These are phyloP conservation scores for Eucalyptus grandis DNA, from an alignment of 345 rosid species.

Conservation along the genomic window DNA sequence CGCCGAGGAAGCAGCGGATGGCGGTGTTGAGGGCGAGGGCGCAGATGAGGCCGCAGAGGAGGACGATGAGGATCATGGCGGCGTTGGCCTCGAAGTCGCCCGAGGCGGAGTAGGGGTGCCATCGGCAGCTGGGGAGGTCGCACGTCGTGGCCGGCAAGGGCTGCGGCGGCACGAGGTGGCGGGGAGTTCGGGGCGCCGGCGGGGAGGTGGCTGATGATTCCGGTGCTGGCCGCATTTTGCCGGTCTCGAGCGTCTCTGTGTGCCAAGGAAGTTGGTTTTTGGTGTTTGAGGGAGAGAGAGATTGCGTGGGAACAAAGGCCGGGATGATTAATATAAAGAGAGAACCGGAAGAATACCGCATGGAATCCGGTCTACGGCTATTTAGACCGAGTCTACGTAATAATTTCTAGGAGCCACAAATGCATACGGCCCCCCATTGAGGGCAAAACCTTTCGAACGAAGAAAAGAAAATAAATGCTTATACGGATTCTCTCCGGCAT, in stretches of 20 bases:
- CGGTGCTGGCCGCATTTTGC: not conserved
- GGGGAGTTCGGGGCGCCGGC: not conserved
- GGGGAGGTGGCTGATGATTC: not conserved
- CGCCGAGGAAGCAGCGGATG: conserved; percentile 49
- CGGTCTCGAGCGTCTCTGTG: not conserved
- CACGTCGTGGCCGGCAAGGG: conserved; percentile 3
- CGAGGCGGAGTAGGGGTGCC: conserved; percentile 17
- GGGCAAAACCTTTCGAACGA: not conserved
- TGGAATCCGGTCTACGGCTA: not conserved
- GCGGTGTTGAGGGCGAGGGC: conserved; percentile 45
- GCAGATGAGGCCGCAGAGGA: conserved; percentile 51
- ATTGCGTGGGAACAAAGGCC: not conserved
- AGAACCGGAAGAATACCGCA: not conserved
- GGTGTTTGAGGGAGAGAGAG: not conserved
- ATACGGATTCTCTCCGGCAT: not conserved
- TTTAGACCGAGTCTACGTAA: not conserved
- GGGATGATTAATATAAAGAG: not conserved
- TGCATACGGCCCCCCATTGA: not conserved
- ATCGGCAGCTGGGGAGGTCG: conserved; percentile 14
- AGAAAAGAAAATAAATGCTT: not conserved
- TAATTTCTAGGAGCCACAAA: not conserved
- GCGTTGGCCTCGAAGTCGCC: conserved; percentile 41
- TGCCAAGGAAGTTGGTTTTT: not conserved
- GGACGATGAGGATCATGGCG: conserved; percentile 30
- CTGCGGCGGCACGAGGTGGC: conserved; percentile 3